Percentiles rank a stretch among this genome's conserved stretches.
Evolutionary conservation across 768 basidiomycete genomes (phyloP).

Genomic region (Strobilomyces dryophilus): DNA sequence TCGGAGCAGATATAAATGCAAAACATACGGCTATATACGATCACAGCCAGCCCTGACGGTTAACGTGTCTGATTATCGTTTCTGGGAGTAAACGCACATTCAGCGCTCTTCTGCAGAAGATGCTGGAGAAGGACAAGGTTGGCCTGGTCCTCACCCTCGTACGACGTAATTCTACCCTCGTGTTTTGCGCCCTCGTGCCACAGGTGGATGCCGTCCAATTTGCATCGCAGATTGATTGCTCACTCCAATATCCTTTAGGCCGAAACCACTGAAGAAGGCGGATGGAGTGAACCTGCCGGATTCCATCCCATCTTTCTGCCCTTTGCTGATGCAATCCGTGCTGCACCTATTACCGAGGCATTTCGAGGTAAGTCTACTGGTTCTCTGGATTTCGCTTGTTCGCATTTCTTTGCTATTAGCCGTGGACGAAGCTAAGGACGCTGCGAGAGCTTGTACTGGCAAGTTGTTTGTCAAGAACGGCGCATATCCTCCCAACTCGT

Average conservation of each 20-base stretch:
- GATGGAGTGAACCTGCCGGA: conserved; percentile 82
- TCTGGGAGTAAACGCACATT: conserved; percentile 93
- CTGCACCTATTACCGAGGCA: conserved; percentile 63
- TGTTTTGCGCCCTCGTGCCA: conserved; percentile 82
- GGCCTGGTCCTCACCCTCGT: conserved; percentile 68
- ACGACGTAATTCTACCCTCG: conserved; percentile 67
- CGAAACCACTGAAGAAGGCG: conserved; percentile 65
- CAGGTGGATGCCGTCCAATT: conserved; percentile 49
- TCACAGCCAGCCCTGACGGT: too few species aligned
- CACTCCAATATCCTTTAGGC: conserved; percentile 39
- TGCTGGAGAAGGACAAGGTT: conserved; percentile 77
- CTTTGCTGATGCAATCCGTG: conserved; percentile 90
- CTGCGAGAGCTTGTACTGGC: conserved; percentile 69
- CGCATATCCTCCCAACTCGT: conserved; percentile 82
- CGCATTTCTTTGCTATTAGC: conserved; percentile 41
- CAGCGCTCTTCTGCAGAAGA: conserved; percentile 77
- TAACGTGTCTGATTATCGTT: conserved; percentile 20
- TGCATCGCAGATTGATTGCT: background rate
- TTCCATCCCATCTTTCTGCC: conserved; percentile 91
- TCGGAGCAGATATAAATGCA: too few species aligned
- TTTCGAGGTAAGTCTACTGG: conserved; percentile 47
- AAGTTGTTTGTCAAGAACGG: conserved; percentile 77
- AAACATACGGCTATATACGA: too few species aligned
- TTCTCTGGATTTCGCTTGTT: background rate
- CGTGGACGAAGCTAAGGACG: conserved; percentile 58